phyloP scores from a whole-genome alignment of 805 yeast species.

The Candida oleophila region DNA sequence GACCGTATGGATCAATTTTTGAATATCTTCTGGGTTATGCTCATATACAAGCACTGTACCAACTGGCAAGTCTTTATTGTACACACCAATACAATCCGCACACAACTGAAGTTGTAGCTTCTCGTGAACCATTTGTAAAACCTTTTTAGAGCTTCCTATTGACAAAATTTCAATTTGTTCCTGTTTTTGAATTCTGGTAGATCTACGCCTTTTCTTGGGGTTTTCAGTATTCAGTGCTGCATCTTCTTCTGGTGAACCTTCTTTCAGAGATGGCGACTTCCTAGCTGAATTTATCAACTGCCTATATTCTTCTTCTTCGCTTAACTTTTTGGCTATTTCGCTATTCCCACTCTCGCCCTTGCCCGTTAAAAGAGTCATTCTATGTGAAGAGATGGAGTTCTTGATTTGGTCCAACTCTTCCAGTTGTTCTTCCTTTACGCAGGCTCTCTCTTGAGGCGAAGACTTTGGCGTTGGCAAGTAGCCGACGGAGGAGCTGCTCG shows the following conservation, averaged over 20 bases:
- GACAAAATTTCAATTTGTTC: neutral
- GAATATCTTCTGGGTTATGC: slow-evolving; percentile 1
- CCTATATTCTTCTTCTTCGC: slow-evolving; percentile 6
- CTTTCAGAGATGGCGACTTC: neutral
- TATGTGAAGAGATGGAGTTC: neutral
- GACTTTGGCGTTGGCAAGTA: slow-evolving; percentile 39
- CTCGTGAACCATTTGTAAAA: slow-evolving; percentile 3
- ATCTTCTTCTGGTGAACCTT: neutral
- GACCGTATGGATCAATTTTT: neutral
- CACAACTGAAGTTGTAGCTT: slow-evolving; percentile 4
- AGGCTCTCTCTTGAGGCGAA: slow-evolving; percentile 26
- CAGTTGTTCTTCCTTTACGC: slow-evolving; percentile 3
- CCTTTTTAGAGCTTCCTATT: slow-evolving; percentile 3
- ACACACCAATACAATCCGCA: slow-evolving; percentile 3
- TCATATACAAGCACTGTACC: slow-evolving; percentile 4
- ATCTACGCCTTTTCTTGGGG: slow-evolving; percentile 4
- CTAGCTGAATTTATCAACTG: slow-evolving; percentile 1
- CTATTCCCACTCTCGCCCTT: neutral
- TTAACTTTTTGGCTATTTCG: neutral
- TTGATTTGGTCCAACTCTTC: neutral
- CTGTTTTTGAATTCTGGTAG: slow-evolving; percentile 7
- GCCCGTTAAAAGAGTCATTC: slow-evolving; percentile 1
- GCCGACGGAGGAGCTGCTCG: slow-evolving; percentile 16
- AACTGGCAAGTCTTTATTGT: slow-evolving; percentile 2
- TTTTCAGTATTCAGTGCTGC: neutral